Percentiles rank a stretch among this genome's conserved stretches.
These are phyloP conservation scores for Lodderomyces metapsilosis DNA, from an alignment of 1,139 yeast species.

Conservation along the genomic window DNA sequence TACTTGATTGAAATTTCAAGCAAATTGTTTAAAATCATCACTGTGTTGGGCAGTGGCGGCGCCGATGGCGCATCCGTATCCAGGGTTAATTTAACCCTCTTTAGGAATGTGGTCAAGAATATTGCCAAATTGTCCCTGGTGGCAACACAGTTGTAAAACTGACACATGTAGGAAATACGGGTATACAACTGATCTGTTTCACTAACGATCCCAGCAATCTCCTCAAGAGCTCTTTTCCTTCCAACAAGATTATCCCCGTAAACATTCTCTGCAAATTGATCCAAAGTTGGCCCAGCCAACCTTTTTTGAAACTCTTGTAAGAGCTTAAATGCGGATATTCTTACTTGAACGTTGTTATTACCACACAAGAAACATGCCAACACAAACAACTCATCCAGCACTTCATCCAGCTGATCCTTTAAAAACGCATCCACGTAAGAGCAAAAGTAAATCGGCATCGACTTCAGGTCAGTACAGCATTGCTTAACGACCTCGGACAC, in stretches of 20 bases:
- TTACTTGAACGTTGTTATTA: constrained; percentile 55
- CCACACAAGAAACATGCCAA: constrained; percentile 71
- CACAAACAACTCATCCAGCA: constrained; percentile 59
- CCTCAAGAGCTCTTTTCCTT: constrained; percentile 73
- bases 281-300: constrained; percentile 43
- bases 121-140: constrained; percentile 19
- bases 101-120: constrained; percentile 1
- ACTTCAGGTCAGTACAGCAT: constrained; percentile 62
- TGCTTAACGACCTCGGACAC: constrained; percentile 63
- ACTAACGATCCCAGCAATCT: constrained; percentile 50
- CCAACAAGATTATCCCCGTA: constrained; percentile 69
- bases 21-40: constrained; percentile 78
- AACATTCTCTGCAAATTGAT: constrained; percentile 58
- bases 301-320: constrained; percentile 55
- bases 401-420: constrained; percentile 31
- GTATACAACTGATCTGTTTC: constrained; percentile 54
- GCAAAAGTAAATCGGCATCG: constrained; percentile 67
- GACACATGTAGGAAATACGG: constrained; percentile 71
- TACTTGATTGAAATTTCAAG: constrained; percentile 83
- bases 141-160: constrained; percentile 64
- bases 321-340: constrained; percentile 62
- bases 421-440: constrained; percentile 64
- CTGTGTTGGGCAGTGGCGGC: too few relatives aligned
- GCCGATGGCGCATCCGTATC: too few relatives aligned
- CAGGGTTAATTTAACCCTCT: neutral